A percentile compares a stretch with the other conserved stretches of the same genome.
These are phyloP conservation scores for Aspergillus panamensis DNA, from an alignment of 495 filamentous ascomycete genomes.

Conservation along the genomic window DNA sequence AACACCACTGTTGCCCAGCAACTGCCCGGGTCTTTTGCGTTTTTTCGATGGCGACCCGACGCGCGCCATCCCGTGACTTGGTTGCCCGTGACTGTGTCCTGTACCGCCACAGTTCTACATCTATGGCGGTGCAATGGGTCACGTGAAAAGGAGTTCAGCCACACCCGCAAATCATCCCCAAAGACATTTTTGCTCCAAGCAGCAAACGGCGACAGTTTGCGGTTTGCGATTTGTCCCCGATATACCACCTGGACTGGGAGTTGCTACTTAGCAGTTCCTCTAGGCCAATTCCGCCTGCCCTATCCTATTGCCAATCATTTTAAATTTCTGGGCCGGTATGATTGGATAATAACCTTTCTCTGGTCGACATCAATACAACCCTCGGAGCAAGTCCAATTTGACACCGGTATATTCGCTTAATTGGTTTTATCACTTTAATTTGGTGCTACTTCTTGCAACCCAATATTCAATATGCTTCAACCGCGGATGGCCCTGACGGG, in stretches of 20 bases:
- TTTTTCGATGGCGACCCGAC: conserved; percentile 5
- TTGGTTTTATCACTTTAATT: conserved; percentile 1
- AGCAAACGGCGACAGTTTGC: background rate
- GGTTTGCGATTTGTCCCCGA: conserved; percentile 12
- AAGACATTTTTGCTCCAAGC: conserved; percentile 26
- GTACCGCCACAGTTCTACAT: conserved; percentile 9
- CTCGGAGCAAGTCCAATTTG: no score
- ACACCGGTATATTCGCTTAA: background rate
- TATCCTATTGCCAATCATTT: background rate
- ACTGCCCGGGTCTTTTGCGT: conserved; percentile 12
- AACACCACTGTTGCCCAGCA: conserved; percentile 21
- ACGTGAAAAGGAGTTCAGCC: conserved; percentile 12
- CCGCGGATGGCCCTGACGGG: conserved; percentile 56
- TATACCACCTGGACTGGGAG: background rate
- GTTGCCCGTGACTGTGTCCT: conserved; percentile 13
- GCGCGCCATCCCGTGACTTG: conserved; percentile 15
- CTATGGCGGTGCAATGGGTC: conserved; percentile 20
- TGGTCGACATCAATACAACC: background rate
- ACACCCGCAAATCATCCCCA: conserved; percentile 14
- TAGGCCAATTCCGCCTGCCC: background rate
- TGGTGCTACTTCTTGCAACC: background rate
- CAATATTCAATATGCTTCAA: conserved; percentile 55
- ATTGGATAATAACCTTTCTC: background rate
- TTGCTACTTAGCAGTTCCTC: background rate
- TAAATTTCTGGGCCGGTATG: background rate